Conservation (phyloP, 495 filamentous ascomycete species). For the Aspergillus incahuasiensis region DNA sequence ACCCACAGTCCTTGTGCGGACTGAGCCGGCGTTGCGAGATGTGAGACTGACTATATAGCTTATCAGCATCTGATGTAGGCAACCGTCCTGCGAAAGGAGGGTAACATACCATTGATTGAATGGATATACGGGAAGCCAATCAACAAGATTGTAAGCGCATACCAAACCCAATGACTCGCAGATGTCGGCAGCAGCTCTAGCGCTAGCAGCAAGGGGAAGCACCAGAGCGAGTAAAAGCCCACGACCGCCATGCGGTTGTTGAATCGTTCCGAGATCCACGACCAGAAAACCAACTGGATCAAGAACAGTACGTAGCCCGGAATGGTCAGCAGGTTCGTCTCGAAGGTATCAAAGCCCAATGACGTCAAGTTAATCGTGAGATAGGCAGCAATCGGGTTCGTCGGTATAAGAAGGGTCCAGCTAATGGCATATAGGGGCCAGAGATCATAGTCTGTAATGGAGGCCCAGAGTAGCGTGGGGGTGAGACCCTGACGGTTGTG, state of each 20-base stretch:
- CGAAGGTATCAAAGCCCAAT: conserved; percentile 59
- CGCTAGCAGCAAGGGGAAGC: conserved; percentile 33
- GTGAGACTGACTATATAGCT: conserved; percentile 15
- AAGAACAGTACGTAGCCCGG: conserved; percentile 21
- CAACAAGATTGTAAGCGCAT: conserved; percentile 36
- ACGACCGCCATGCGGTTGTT: conserved; percentile 45
- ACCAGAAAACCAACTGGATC: conserved; percentile 43
- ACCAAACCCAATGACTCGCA: conserved; percentile 51
- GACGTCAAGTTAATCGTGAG: conserved; percentile 55
- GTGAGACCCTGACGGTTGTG: conserved; percentile 54
- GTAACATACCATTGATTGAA: conserved; percentile 26
- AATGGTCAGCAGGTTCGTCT: conserved; percentile 52
- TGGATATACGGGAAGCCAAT: conserved; percentile 10
- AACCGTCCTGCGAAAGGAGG: conserved; percentile 38
- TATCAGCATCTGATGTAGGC: conserved; percentile 33
- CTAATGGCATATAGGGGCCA: conserved; percentile 63
- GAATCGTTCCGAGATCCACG: conserved; percentile 54
- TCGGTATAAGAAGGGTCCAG: conserved; percentile 47
- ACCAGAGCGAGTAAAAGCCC: conserved; percentile 37
- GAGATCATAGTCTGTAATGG: conserved; percentile 58
- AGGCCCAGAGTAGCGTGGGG: conserved; percentile 46
- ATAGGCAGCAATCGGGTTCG: conserved; percentile 45
- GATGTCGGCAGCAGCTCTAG: conserved; percentile 35
- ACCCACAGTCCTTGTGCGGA: conserved; percentile 50
- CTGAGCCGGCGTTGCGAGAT: conserved; percentile 33